phyloP scores from a whole-genome alignment of 306 rosid genomes.

The Prunus davidiana region DNA sequence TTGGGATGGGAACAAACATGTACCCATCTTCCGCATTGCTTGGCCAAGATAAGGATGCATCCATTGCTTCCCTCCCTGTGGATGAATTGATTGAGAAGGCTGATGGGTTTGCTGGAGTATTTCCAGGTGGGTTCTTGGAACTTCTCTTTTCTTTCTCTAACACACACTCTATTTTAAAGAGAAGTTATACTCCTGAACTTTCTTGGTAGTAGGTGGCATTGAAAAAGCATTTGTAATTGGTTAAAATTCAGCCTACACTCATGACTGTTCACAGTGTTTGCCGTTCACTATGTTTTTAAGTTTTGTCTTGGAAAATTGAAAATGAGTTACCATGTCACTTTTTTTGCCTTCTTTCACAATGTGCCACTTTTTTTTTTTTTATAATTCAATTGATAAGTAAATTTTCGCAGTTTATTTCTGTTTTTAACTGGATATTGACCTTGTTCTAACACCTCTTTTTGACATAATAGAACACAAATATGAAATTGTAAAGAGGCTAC shows the following conservation, averaged over 20 bases:
- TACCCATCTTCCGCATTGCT: slow-evolving; percentile 96
- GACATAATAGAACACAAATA: slow-evolving; percentile 82
- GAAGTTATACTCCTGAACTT: background rate
- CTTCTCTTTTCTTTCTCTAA: background rate
- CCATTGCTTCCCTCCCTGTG: slow-evolving; percentile 74
- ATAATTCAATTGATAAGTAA: background rate
- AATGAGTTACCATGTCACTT: background rate
- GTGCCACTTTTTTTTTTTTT: background rate
- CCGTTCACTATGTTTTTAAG: no score
- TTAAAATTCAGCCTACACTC: background rate
- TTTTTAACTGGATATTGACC: background rate
- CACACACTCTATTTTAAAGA: background rate
- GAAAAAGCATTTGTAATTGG: background rate
- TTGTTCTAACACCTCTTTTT: slow-evolving; percentile 26
- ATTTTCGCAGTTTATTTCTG: background rate
- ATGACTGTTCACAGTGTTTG: background rate
- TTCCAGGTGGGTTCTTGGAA: slow-evolving; percentile 65
- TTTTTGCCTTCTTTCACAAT: background rate
- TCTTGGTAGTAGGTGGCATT: background rate
- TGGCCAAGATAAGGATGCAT: slow-evolving; percentile 80
- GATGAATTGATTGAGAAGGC: slow-evolving; percentile 98
- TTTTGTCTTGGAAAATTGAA: background rate
- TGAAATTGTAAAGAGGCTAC: slow-evolving; percentile 93
- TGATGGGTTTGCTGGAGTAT: slow-evolving; percentile 99
- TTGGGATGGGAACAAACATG: slow-evolving; percentile 99